Percentiles rank a stretch among this genome's conserved stretches.
phyloP scores from a whole-genome alignment of 1,139 yeast genomes.

The Candida albicans region DNA sequence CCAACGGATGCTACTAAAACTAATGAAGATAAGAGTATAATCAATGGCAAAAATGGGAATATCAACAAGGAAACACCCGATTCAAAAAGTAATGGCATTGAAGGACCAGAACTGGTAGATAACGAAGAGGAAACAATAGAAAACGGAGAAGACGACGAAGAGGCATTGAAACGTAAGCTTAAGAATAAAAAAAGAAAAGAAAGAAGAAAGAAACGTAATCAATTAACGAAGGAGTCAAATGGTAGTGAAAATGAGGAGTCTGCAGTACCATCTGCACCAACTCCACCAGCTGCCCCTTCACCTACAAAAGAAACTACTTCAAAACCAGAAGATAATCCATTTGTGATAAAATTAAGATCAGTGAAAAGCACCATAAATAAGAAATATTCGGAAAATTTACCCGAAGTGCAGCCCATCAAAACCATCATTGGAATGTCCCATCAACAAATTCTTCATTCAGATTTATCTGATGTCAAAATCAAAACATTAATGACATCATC shows the following conservation, averaged over 20 bases:
- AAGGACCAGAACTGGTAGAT: background rate
- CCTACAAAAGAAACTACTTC: background rate
- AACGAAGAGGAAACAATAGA: conserved; percentile 3
- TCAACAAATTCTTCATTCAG: conserved; percentile 36
- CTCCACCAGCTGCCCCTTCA: conserved; percentile 2
- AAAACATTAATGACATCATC: conserved; percentile 38
- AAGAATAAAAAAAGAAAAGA: conserved; percentile 7
- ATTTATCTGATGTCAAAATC: conserved; percentile 39
- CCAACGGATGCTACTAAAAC: background rate
- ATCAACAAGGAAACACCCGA: background rate
- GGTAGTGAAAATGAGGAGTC: background rate
- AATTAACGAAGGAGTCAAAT: background rate
- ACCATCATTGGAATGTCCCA: conserved; percentile 45
- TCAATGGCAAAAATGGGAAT: background rate
- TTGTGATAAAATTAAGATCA: conserved; percentile 32
- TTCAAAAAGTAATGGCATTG: background rate
- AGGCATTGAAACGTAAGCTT: conserved; percentile 1
- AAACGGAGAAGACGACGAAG: conserved; percentile 5
- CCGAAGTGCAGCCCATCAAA: conserved; percentile 36
- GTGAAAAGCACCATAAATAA: conserved; percentile 30
- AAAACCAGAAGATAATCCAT: conserved; percentile 20
- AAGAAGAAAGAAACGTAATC: conserved; percentile 5
- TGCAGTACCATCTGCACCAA: conserved; percentile 8
- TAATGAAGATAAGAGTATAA: background rate
- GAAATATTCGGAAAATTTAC: conserved; percentile 32